These are phyloP conservation scores for Paramecium sexaurelia DNA, from an alignment of 73 alveolate genomes.

Conservation along the genomic window DNA sequence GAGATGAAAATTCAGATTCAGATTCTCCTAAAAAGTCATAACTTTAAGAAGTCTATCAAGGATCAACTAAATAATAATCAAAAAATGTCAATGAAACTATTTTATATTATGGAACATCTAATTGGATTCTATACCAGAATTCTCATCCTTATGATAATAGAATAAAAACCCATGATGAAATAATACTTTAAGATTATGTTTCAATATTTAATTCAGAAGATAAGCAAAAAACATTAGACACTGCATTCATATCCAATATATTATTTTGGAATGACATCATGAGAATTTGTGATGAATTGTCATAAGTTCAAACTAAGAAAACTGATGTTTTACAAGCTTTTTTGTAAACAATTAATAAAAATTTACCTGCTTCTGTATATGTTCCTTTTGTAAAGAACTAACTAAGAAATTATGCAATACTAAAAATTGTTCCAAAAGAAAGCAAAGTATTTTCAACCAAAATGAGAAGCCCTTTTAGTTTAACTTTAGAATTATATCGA, in stretches of 20 bases:
- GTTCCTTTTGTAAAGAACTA: conserved; percentile 73
- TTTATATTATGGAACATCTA: neutral
- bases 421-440: conserved; percentile 71
- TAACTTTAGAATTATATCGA: conserved; percentile 70
- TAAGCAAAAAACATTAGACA: neutral
- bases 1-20: neutral
- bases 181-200: neutral
- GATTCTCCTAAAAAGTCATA: neutral
- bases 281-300: conserved; percentile 27
- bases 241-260: conserved; percentile 21
- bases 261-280: conserved; percentile 42
- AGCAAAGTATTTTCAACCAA: conserved; percentile 74
- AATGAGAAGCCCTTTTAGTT: conserved; percentile 78
- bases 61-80: neutral
- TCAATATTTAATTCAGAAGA: neutral
- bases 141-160: neutral
- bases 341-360: conserved; percentile 59
- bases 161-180: neutral
- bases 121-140: neutral
- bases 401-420: conserved; percentile 69
- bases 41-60: neutral
- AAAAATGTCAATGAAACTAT: neutral
- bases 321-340: neutral
- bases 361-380: conserved; percentile 77
- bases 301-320: conserved; percentile 8